Evolutionary conservation across 2,329 filamentous ascomycete species (phyloP).

Genomic region (Exophiala oligosperma): DNA sequence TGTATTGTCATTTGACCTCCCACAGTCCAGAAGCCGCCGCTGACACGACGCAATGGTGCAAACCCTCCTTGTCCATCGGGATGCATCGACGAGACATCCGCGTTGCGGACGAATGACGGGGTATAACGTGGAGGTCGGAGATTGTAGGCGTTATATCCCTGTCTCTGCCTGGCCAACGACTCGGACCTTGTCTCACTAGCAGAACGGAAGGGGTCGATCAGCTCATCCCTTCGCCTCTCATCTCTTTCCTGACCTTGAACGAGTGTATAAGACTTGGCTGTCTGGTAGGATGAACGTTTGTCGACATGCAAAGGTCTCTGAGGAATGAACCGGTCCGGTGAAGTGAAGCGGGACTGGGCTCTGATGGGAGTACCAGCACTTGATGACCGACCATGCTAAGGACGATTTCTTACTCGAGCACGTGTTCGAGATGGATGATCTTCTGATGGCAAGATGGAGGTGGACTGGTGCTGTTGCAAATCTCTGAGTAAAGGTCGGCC

Average conservation of each 20-base stretch:
- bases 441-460: constrained; percentile 11
- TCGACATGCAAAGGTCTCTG: constrained; percentile 17
- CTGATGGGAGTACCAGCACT: constrained; percentile 15
- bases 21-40: constrained; percentile 75
- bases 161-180: constrained; percentile 16
- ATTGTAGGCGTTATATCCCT: constrained; percentile 15
- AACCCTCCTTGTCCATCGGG: constrained; percentile 31
- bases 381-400: constrained; percentile 24
- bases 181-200: constrained; percentile 33
- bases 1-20: constrained; percentile 65
- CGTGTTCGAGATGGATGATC: constrained; percentile 9
- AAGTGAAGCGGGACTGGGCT: constrained; percentile 30
- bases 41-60: constrained; percentile 52
- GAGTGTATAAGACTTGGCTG: constrained; percentile 47
- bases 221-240: constrained; percentile 43
- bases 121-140: constrained; percentile 23
- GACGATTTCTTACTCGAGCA: not conserved
- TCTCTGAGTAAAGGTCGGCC: constrained; percentile 9
- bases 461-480: constrained; percentile 14
- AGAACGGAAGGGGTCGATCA: constrained; percentile 56
- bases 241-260: constrained; percentile 44
- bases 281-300: constrained; percentile 45
- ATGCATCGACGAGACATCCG: constrained; percentile 54
- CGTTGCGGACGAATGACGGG: constrained; percentile 35
- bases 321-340: constrained; percentile 58